Evolutionary conservation across 306 rosid species (phyloP).

Genomic region (Senna tora): DNA sequence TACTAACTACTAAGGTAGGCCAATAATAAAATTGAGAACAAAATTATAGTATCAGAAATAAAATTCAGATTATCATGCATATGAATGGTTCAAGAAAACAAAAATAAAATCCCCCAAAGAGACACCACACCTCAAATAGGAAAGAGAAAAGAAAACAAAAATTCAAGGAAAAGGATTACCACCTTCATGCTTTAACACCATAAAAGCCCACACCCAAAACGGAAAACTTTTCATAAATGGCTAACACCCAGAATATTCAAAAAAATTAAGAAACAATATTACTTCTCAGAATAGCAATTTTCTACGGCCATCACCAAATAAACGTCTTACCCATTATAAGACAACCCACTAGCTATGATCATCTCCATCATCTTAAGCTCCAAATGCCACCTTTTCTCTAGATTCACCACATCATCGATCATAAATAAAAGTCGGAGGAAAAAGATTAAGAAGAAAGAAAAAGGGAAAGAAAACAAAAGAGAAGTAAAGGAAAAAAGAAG

Average conservation of each 20-base stretch:
- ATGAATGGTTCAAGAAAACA: background rate
- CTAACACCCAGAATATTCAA: slow-evolving; percentile 38
- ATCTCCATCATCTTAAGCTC: slow-evolving; percentile 36
- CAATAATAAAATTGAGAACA: background rate
- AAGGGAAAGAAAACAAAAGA: background rate
- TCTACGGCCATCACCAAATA: slow-evolving; percentile 7
- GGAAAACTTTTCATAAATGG: slow-evolving; percentile 36
- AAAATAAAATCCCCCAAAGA: background rate
- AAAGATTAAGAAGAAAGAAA: background rate
- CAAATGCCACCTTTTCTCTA: slow-evolving; percentile 38
- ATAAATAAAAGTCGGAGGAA: slow-evolving; percentile 4
- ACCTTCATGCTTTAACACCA: slow-evolving; percentile 5
- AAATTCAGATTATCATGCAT: background rate
- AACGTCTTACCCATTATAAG: slow-evolving; percentile 28
- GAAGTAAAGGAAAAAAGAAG: background rate
- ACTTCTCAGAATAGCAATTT: slow-evolving; percentile 22
- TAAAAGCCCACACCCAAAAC: slow-evolving; percentile 11
- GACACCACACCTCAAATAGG: too few species aligned
- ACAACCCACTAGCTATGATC: slow-evolving; percentile 23
- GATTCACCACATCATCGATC: slow-evolving; percentile 25
- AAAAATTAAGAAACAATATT: slow-evolving; percentile 8
- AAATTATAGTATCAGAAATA: background rate
- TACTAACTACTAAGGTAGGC: slow-evolving; percentile 5
- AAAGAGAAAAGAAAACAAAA: background rate
- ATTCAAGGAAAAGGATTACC: slow-evolving; percentile 26